Percentiles rank a stretch among this genome's conserved stretches.
Conservation (phyloP, 306 rosid species). For the Spatholobus suberectus region DNA sequence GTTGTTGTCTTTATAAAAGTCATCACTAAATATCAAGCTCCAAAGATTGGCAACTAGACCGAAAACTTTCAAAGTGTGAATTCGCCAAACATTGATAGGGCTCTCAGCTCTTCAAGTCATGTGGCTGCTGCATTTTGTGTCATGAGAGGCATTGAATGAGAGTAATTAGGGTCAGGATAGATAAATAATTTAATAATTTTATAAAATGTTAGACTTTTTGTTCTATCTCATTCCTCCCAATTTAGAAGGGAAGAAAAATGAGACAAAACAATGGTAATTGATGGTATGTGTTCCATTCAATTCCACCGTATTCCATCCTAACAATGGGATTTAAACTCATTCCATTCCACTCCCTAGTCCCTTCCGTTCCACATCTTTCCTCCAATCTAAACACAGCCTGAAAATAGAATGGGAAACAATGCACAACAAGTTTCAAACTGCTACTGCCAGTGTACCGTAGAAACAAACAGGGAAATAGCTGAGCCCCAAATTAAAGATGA, state of each 20-base stretch:
- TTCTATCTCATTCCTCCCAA: not conserved
- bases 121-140: not conserved
- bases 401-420: too few species aligned
- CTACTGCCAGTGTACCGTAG: too few species aligned
- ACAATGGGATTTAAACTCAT: not conserved
- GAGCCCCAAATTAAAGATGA: not conserved
- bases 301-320: not conserved
- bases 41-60: not conserved
- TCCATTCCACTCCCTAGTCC: not conserved
- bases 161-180: not conserved
- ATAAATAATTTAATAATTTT: not conserved
- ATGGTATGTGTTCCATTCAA: not conserved
- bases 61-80: too few species aligned
- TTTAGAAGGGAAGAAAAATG: not conserved
- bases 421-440: too few species aligned
- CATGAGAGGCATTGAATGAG: not conserved
- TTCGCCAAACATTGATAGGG: too few species aligned
- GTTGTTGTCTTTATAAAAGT: not conserved
- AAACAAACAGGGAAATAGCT: too few species aligned
- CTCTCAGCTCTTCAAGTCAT: not conserved
- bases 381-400: too few species aligned
- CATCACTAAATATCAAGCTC: not conserved
- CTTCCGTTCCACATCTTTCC: too few species aligned
- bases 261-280: not conserved
- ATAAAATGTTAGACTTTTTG: not conserved